Evolutionary conservation across 352 stramenopile species (phyloP).

Genomic region (Pythium periplocum): DNA sequence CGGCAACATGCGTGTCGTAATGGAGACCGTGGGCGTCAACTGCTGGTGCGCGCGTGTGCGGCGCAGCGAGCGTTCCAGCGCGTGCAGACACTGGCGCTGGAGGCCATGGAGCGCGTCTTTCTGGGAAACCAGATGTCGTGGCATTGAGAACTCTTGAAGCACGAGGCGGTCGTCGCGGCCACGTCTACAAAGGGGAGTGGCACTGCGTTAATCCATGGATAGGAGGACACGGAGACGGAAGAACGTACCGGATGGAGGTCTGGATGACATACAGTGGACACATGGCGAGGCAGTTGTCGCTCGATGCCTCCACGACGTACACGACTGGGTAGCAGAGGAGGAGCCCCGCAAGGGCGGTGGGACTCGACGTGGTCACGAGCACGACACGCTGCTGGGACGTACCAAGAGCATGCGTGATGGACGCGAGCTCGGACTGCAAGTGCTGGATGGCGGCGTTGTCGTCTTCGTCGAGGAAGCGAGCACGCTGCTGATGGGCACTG

Average conservation of each 20-base stretch:
- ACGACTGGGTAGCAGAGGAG: constrained; percentile 16
- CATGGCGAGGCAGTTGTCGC: constrained; percentile 46
- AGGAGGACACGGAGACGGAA: not conserved
- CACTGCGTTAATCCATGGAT: no score
- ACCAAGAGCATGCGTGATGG: no score
- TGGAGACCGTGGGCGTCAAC: constrained; percentile 6
- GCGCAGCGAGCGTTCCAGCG: no score
- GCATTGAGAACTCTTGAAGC: constrained; percentile 52
- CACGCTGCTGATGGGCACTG: not conserved
- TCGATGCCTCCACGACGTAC: constrained; percentile 3
- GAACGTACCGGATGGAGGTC: constrained; percentile 15
- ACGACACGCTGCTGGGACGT: not conserved
- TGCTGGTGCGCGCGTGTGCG: not conserved
- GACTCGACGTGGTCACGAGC: not conserved
- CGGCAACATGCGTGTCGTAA: constrained; percentile 17
- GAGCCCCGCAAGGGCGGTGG: constrained; percentile 11
- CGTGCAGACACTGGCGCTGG: not conserved
- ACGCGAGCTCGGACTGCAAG: no score
- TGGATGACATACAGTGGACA: constrained; percentile 38
- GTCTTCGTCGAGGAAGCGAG: not conserved
- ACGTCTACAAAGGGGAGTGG: no score
- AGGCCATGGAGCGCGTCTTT: not conserved
- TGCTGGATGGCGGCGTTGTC: no score
- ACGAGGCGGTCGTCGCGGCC: constrained; percentile 7
- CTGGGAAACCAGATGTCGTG: constrained; percentile 26